Base-by-base conservation (phyloP, 1,284 basidiomycete genomes). In the Heterobasidion irregulare region DNA sequence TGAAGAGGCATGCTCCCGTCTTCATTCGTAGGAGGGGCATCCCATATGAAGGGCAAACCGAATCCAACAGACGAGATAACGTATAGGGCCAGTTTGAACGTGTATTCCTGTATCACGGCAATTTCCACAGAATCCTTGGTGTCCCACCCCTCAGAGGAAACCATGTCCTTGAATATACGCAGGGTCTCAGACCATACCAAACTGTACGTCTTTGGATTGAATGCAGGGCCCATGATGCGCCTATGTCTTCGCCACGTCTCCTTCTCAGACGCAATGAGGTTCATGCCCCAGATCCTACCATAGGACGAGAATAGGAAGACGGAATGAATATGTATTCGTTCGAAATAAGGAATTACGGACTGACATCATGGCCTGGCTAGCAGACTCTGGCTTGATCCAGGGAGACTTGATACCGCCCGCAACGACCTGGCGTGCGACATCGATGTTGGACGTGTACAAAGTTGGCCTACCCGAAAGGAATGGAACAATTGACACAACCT, bases 161-260 rank as follows among this genome's bases (percentile, higher is more conserved):
- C 19, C 53, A 60, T 58, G 15, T 60, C 59, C 50, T 52, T 47
- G 47, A 58, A 62, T 8, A 57, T 19, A 26, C 57, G 43, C 16
- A 52, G n/a, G 36, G 59, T 55, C 52, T 58, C 54, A 32, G 54
- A 47, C 59, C 60, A 62, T 34, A 62, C 60, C 18, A 57, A 50
- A 18, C 44, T 41, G 54, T 60, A 62, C 43, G 53, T 62, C 49
- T 47, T 56, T 32, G 45, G 55, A 43, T 58, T 60, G 55, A 62
- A 62, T 6, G 59, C 59, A 8, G 59, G 61, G 15, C 56, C 57
- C 47, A 62, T 51, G 49, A 62, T 60, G 41, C 57, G 56, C 8
- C 61, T 52, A 38, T 62, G 61, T 10, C 56, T 47, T 16, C 57
- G 56, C 61, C 61, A 62, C 13, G 43, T 53, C 9, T 56, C 56